Percentiles rank a stretch among this genome's conserved stretches.
These are phyloP conservation scores for Carpinus fangiana DNA, from an alignment of 306 rosid species.

Conservation along the genomic window DNA sequence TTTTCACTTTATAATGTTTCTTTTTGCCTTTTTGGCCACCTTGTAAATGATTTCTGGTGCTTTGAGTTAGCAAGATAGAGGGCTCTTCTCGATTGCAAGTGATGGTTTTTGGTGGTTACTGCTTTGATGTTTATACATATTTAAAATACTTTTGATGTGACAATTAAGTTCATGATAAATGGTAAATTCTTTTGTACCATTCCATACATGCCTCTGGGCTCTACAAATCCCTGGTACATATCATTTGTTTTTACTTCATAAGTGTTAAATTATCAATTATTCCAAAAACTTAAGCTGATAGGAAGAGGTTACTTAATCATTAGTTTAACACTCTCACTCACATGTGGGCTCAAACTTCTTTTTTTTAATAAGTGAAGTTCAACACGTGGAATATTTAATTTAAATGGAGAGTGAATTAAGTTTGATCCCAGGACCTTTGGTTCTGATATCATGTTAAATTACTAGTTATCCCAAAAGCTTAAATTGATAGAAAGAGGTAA, in stretches of 20 bases:
- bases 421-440: too few relatives aligned
- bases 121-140: slow-evolving; percentile 27
- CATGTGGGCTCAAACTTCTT: too few relatives aligned
- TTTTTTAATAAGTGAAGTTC: too few relatives aligned
- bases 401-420: too few relatives aligned
- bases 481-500: too few relatives aligned
- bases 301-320: too few relatives aligned
- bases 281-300: too few relatives aligned
- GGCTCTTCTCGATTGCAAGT: slow-evolving; percentile 44
- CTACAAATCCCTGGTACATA: not conserved
- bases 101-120: slow-evolving; percentile 36
- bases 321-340: too few relatives aligned
- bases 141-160: slow-evolving; percentile 24
- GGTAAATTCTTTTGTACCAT: not conserved
- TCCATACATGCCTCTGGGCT: not conserved
- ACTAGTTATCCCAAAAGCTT: too few relatives aligned
- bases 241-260: not conserved
- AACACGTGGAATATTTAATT: too few relatives aligned
- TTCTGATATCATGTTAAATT: too few relatives aligned
- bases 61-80: slow-evolving; percentile 30
- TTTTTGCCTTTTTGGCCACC: slow-evolving; percentile 30
- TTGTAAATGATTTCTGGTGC: slow-evolving; percentile 43
- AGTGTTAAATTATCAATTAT: too few relatives aligned
- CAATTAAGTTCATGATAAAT: not conserved
- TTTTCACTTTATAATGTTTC: slow-evolving; percentile 31